These are phyloP conservation scores for Larix kaempferi DNA, from an alignment of 75 land plant species.

Conservation along the genomic window DNA sequence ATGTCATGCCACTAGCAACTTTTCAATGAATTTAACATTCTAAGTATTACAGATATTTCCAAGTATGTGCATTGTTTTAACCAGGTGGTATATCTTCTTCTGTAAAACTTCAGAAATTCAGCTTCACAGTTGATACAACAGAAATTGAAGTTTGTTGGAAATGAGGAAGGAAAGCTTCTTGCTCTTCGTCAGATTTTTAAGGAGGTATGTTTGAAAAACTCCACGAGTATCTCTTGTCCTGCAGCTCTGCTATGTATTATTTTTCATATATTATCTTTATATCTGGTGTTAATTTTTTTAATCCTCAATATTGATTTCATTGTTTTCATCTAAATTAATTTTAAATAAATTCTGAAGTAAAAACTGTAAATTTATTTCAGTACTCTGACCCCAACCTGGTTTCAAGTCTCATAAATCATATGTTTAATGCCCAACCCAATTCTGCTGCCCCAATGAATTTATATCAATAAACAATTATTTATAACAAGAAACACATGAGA, in stretches of 20 bases:
- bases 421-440: too few relatives aligned
- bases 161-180: constrained; percentile 89
- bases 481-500: too few relatives aligned
- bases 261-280: background rate
- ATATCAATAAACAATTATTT: too few relatives aligned
- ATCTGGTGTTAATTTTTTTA: background rate
- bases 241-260: background rate
- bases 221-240: background rate
- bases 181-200: constrained; percentile 90
- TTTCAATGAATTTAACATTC: background rate
- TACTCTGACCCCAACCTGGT: too few relatives aligned
- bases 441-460: too few relatives aligned
- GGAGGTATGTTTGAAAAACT: constrained; percentile 48
- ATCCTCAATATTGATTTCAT: background rate
- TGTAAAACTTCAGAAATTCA: constrained; percentile 56
- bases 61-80: background rate
- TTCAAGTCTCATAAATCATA: too few relatives aligned
- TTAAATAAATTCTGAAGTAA: too few relatives aligned
- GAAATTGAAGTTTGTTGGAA: constrained; percentile 81
- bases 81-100: background rate
- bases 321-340: background rate
- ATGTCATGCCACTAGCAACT: background rate
- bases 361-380: too few relatives aligned
- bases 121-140: constrained; percentile 80
- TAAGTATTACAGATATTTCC: background rate